Percentiles rank a stretch among this genome's conserved stretches.
Evolutionary conservation across 225 moss, liverwort and hornwort species (phyloP).

Genomic region (Bryoerythrophyllum caledonicum): DNA sequence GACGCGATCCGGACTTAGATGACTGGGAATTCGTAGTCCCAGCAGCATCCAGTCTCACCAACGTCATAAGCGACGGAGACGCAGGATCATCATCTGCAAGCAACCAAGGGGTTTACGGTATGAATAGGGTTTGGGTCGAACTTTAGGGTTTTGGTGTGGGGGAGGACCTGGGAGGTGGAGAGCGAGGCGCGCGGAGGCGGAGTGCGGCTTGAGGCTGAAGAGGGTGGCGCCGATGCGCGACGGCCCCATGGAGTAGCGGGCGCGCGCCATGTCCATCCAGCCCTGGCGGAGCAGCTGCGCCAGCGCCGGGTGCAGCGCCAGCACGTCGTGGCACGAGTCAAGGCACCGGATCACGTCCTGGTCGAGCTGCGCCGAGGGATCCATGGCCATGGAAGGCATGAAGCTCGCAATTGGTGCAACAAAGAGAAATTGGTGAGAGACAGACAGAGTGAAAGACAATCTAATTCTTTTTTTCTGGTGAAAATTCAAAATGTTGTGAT

Average conservation of each 20-base stretch:
- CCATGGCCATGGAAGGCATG: slow-evolving; percentile 22
- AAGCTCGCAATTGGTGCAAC: not conserved
- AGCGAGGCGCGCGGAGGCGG: slow-evolving; percentile 48
- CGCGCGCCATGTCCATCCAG: slow-evolving; percentile 88
- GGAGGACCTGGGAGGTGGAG: slow-evolving; percentile 30
- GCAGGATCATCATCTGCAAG: slow-evolving; percentile 30
- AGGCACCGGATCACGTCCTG: slow-evolving; percentile 47
- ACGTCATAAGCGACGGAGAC: slow-evolving; percentile 28
- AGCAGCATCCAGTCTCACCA: slow-evolving; percentile 33
- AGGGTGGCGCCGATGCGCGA: slow-evolving; percentile 71
- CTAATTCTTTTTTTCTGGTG: too few species aligned
- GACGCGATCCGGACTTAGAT: slow-evolving; percentile 10
- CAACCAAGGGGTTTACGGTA: not conserved
- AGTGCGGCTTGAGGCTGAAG: slow-evolving; percentile 76
- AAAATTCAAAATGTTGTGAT: too few species aligned
- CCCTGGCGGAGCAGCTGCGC: slow-evolving; percentile 59
- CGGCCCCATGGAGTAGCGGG: slow-evolving; percentile 81
- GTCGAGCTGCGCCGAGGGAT: slow-evolving; percentile 19
- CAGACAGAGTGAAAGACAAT: too few species aligned
- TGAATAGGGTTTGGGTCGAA: too few species aligned
- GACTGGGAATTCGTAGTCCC: slow-evolving; percentile 15
- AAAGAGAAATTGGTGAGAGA: not conserved
- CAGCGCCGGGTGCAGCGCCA: slow-evolving; percentile 42
- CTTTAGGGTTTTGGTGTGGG: not conserved
- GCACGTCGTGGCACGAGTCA: slow-evolving; percentile 50